Base-by-base conservation (phyloP, 257 asterid genomes). In the Solanum etuberosum region DNA sequence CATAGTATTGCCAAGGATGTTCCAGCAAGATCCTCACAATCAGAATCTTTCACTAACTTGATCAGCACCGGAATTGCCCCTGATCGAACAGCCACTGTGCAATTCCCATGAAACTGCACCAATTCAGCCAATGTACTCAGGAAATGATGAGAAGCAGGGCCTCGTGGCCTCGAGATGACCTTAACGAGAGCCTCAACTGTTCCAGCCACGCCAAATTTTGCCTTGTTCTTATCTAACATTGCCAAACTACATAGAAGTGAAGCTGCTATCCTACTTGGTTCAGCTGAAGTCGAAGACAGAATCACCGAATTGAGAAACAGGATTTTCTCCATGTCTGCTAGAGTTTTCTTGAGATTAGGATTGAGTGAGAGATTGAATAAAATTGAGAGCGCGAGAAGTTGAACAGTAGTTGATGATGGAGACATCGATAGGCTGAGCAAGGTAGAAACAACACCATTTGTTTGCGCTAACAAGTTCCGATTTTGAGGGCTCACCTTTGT, bases 41-140 rank as follows among this genome's bases (percentile, higher is more conserved):
- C 91, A 6, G 84, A 67, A 31, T 89, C 88, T 91, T 93, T 92
- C 2, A 88, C 94, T 27, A 91, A 54, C 25, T 42, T 83, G 31
- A 95, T 83, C 70, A 95, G 92, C 88, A 89, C 91, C 0, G 93
- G 93, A 43, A 95, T 92, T 4, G 93, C 97, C 16, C 95, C 95
- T 3, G 94, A 90, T 38, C 86, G 89, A 12, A 95, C 97, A 1
- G 98, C 98, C 87, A 94, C 9, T 11, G 96, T 95, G 92, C 98
- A 95, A 87, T 95, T 95, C 46, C 98, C 98, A 5, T 94, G 98
- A 87, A 94, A 94, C 84, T 93, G 98, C 83, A 93, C 96, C n/a
- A 94, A 92, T 88, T 95, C 98, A 13, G 95, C 93, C 54, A 95
- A 89, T 31, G 95, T 86, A 88, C 95, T 93, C 46, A 95, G 98